A percentile compares a stretch with the other conserved stretches of the same genome.
Evolutionary conservation across 169 alveolate species (phyloP).

Genomic region (Pseudocohnilembus persalinus): DNA sequence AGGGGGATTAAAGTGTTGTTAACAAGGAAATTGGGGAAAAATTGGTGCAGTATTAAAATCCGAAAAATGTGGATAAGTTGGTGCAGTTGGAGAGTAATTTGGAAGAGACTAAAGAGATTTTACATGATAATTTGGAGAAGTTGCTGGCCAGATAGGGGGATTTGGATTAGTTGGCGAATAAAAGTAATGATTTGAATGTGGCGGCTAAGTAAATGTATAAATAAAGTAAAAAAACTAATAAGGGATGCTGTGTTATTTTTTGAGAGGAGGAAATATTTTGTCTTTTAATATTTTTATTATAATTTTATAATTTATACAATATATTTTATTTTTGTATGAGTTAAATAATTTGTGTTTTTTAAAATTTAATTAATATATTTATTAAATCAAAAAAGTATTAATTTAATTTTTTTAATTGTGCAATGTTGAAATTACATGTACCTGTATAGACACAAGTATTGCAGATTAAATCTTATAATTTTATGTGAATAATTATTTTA

Average conservation of each 20-base stretch:
- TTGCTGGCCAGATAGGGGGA: slow-evolving; percentile 58
- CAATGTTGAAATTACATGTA: background rate
- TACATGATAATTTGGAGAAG: slow-evolving; percentile 53
- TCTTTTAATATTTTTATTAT: background rate
- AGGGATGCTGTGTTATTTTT: slow-evolving; percentile 33
- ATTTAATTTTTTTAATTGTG: too few relatives aligned
- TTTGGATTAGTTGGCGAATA: slow-evolving; percentile 41
- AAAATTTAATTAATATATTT: too few relatives aligned
- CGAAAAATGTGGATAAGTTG: slow-evolving; percentile 50
- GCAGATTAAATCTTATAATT: too few relatives aligned
- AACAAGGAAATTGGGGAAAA: slow-evolving; percentile 34
- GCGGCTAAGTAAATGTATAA: slow-evolving; percentile 43
- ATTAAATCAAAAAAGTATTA: too few relatives aligned
- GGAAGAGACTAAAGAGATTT: slow-evolving; percentile 50
- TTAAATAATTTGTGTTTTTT: background rate
- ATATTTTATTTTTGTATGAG: too few relatives aligned
- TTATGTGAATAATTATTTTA: too few relatives aligned
- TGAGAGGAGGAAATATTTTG: slow-evolving; percentile 5
- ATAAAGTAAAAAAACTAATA: slow-evolving; percentile 38
- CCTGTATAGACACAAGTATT: too few relatives aligned
- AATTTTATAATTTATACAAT: too few relatives aligned
- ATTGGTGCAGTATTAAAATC: slow-evolving; percentile 46
- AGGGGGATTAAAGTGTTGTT: slow-evolving; percentile 41
- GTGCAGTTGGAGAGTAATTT: slow-evolving; percentile 39
- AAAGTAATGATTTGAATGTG: slow-evolving; percentile 44